phyloP scores from a whole-genome alignment of 441 rosid genomes.

The Arabidopsis lyrata region DNA sequence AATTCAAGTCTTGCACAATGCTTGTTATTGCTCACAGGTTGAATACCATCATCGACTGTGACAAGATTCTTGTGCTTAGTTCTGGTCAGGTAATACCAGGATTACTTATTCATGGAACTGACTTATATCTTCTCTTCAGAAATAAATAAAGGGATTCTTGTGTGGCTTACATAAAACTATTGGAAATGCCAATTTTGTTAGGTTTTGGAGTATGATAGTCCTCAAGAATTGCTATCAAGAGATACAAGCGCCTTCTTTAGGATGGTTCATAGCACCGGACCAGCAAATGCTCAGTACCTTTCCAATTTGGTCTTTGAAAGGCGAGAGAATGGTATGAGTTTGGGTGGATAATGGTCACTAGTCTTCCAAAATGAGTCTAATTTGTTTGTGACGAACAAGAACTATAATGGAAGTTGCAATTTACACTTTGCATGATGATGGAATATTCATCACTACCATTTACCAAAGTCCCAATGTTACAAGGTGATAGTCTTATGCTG shows the following conservation, averaged over 20 bases:
- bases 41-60: conserved; percentile 88
- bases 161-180: not conserved
- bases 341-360: conserved; percentile 11
- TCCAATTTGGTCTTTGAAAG: conserved; percentile 53
- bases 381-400: conserved; percentile 10
- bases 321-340: conserved; percentile 38
- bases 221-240: conserved; percentile 58
- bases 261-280: conserved; percentile 77
- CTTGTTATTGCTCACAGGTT: conserved; percentile 90
- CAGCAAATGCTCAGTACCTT: conserved; percentile 65
- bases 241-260: conserved; percentile 60
- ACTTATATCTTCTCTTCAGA: not conserved
- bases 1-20: conserved; percentile 88
- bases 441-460: conserved; percentile 8
- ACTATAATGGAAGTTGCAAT: not conserved
- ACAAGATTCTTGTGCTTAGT: conserved; percentile 82
- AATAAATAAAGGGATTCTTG: not conserved
- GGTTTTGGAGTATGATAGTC: conserved; percentile 65
- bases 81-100: conserved; percentile 77
- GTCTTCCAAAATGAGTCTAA: conserved; percentile 13
- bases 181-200: conserved; percentile 31
- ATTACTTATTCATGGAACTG: not conserved
- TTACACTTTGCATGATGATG: not conserved
- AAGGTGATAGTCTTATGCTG: conserved; percentile 5
- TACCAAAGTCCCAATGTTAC: not conserved